Evolutionary conservation across 352 stramenopile genomes (phyloP).

Genomic region (Phytophthora tubulina): DNA sequence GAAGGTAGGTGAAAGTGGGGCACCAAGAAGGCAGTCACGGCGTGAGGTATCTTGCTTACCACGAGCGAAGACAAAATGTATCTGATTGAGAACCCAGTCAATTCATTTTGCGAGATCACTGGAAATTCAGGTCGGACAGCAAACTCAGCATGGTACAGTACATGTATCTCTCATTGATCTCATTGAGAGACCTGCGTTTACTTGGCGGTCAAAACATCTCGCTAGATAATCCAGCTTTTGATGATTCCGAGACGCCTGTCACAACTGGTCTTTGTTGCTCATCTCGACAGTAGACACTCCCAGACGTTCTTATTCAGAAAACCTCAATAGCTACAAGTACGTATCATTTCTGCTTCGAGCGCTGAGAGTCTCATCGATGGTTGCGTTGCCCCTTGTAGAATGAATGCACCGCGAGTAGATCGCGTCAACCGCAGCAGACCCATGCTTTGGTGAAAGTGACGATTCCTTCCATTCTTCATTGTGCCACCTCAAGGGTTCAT

Average conservation of each 20-base stretch:
- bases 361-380: background rate
- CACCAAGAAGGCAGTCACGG: no score
- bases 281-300: background rate
- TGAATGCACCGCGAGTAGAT: constrained; percentile 11
- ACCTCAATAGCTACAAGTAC: background rate
- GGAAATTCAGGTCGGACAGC: constrained; percentile 1
- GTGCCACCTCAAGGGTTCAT: constrained; percentile 4
- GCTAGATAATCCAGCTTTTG: background rate
- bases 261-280: background rate
- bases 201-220: background rate
- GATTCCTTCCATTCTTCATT: constrained; percentile 22
- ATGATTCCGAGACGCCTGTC: constrained; percentile 5
- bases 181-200: background rate
- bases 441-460: constrained; percentile 3
- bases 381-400: background rate
- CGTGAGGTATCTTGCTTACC: no score
- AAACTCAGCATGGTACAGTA: background rate
- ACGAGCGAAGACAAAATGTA: background rate
- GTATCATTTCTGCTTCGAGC: constrained; percentile 17
- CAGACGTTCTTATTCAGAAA: constrained; percentile 8
- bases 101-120: background rate
- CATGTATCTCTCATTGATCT: background rate
- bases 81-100: constrained; percentile 15
- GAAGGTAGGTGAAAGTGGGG: no score
- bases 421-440: constrained; percentile 7